phyloP scores from a whole-genome alignment of 1,284 basidiomycete species.

The Ustanciosporium gigantosporum region DNA sequence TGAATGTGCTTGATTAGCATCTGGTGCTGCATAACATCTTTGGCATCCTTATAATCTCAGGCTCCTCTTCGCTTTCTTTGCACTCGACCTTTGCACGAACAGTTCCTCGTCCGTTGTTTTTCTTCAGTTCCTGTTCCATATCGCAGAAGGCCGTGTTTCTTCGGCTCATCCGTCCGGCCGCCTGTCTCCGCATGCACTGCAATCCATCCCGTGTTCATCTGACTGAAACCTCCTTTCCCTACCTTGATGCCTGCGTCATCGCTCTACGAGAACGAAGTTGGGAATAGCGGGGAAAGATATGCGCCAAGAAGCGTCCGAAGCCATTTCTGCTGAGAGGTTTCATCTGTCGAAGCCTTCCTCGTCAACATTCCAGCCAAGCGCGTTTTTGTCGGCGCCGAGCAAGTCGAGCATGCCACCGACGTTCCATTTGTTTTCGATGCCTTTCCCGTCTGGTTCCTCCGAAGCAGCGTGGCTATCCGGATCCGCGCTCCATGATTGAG shows the following conservation, averaged over 20 bases:
- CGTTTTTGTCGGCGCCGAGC: slow-evolving; percentile 35
- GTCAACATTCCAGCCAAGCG: slow-evolving; percentile 27
- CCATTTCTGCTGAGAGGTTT: too few relatives aligned
- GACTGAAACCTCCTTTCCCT: background rate
- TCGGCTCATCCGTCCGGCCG: background rate
- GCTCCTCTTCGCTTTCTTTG: background rate
- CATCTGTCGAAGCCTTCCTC: slow-evolving; percentile 25
- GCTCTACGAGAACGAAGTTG: too few relatives aligned
- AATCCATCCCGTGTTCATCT: background rate
- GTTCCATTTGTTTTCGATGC: slow-evolving; percentile 37
- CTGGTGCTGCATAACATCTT: background rate
- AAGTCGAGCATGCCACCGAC: slow-evolving; percentile 42
- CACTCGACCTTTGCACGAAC: too few relatives aligned
- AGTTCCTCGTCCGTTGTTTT: too few relatives aligned
- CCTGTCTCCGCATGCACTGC: background rate
- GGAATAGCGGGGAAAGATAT: too few relatives aligned
- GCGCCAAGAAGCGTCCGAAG: too few relatives aligned
- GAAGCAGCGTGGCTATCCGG: background rate
- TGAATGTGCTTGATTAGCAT: too few relatives aligned
- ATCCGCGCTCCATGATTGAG: background rate
- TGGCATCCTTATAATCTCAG: too few relatives aligned
- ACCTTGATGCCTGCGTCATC: too few relatives aligned
- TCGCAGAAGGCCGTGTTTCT: too few relatives aligned
- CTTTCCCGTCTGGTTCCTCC: slow-evolving; percentile 2
- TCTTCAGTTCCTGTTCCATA: too few relatives aligned